phyloP scores from a whole-genome alignment of 1,284 basidiomycete genomes.

The Ustilago lituana region DNA sequence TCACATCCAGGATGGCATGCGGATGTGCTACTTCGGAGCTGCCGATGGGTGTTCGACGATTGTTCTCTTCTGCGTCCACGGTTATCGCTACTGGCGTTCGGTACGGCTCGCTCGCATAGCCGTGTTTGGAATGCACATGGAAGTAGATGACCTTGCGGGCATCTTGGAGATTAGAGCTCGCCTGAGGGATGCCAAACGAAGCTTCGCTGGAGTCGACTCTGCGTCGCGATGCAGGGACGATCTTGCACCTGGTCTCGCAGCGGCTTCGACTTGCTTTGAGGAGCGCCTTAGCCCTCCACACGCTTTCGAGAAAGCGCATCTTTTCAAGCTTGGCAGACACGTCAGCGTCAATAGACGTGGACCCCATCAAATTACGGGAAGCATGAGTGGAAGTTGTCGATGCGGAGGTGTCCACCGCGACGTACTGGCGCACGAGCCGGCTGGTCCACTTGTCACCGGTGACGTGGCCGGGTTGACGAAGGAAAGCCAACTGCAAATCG shows the following conservation, averaged over 20 bases:
- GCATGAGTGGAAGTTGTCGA: constrained; percentile 4
- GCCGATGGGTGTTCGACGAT: constrained; percentile 9
- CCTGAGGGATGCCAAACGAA: constrained; percentile 1
- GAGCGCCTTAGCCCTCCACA: constrained; percentile 64
- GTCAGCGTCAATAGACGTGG: constrained; percentile 24
- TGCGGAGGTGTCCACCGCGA: constrained; percentile 41
- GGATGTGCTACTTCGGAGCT: constrained; percentile 40
- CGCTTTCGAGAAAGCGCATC: constrained; percentile 62
- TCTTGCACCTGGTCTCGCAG: constrained; percentile 50
- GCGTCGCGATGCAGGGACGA: constrained; percentile 33
- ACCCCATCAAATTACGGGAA: constrained; percentile 14
- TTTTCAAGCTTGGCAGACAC: constrained; percentile 55
- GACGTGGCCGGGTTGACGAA: constrained; percentile 39
- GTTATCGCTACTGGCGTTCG: constrained; percentile 41
- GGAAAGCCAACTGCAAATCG: constrained; percentile 81
- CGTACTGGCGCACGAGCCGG: constrained; percentile 55
- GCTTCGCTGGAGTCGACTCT: constrained; percentile 10
- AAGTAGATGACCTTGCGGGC: constrained; percentile 56
- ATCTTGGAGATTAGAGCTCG: constrained; percentile 10
- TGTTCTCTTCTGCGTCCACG: not conserved
- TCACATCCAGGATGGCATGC: constrained; percentile 48
- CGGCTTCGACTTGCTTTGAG: constrained; percentile 46
- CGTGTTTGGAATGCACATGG: constrained; percentile 47
- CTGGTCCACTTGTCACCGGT: constrained; percentile 53
- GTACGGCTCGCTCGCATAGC: constrained; percentile 35